These are phyloP conservation scores for Pseudotsuga menziesii DNA, from an alignment of 75 land plant genomes.

Conservation along the genomic window DNA sequence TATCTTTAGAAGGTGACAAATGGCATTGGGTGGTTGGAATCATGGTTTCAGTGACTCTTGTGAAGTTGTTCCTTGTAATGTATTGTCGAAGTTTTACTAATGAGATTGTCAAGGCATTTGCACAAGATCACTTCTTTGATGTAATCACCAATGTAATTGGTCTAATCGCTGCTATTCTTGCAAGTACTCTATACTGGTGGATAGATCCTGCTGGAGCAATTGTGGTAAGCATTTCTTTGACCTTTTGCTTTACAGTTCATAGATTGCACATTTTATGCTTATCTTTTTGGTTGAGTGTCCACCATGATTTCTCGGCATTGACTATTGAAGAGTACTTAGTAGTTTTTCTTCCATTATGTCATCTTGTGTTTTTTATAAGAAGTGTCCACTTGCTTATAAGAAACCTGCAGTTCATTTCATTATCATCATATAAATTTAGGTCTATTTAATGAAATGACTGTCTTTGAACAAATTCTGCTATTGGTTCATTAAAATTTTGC, in stretches of 20 bases:
- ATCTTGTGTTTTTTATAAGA: not conserved
- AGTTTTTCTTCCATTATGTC: not conserved
- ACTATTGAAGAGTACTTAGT: not conserved
- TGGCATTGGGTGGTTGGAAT: constrained; percentile 83
- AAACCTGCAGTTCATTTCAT: not conserved
- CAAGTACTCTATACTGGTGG: constrained; percentile 24
- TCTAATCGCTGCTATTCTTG: constrained; percentile 60
- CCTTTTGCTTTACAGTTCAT: not conserved
- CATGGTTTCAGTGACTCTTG: constrained; percentile 80
- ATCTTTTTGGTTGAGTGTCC: not conserved
- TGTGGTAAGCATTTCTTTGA: constrained; percentile 14
- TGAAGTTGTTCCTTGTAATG: constrained; percentile 69
- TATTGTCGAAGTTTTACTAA: constrained; percentile 79
- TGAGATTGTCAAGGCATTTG: constrained; percentile 90
- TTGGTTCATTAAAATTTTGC: not conserved
- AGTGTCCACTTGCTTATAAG: not conserved
- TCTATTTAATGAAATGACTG: not conserved
- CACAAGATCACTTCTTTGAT: constrained; percentile 92
- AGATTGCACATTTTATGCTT: not conserved
- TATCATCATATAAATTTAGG: not conserved
- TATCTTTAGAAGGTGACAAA: constrained; percentile 35
- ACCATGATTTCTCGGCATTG: not conserved
- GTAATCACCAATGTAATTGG: constrained; percentile 94
- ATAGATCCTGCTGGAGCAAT: constrained; percentile 41
- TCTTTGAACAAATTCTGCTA: not conserved